phyloP scores from a whole-genome alignment of 768 basidiomycete genomes.

The Trametes gibbosa region DNA sequence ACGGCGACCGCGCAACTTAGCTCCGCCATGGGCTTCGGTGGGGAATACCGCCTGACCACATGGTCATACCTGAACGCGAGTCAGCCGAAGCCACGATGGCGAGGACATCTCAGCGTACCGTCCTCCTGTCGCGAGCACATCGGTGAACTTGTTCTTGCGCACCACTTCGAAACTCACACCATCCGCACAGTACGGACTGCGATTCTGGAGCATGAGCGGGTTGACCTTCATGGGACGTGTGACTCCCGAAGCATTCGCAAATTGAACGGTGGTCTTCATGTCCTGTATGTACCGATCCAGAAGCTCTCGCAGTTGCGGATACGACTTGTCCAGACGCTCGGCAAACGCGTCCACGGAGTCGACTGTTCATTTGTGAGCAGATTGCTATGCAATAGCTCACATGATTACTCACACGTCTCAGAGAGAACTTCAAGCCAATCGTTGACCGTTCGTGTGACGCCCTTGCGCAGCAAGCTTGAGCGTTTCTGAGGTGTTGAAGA shows the following conservation, averaged over 20 bases:
- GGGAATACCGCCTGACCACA: slow-evolving; percentile 58
- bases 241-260: slow-evolving; percentile 61
- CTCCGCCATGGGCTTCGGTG: slow-evolving; percentile 52
- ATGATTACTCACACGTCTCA: slow-evolving; percentile 35
- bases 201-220: slow-evolving; percentile 71
- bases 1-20: slow-evolving; percentile 66
- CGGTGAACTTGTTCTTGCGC: slow-evolving; percentile 58
- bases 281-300: slow-evolving; percentile 56
- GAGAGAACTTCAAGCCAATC: slow-evolving; percentile 75
- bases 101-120: slow-evolving; percentile 40
- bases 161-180: slow-evolving; percentile 78
- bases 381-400: neutral
- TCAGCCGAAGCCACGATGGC: neutral
- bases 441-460: slow-evolving; percentile 59
- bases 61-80: slow-evolving; percentile 59
- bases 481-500: slow-evolving; percentile 68
- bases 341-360: slow-evolving; percentile 60
- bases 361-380: slow-evolving; percentile 36
- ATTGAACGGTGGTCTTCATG: slow-evolving; percentile 59
- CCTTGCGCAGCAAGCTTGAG: slow-evolving; percentile 63
- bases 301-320: slow-evolving; percentile 47
- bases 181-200: slow-evolving; percentile 63
- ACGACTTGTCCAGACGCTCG: slow-evolving; percentile 55
- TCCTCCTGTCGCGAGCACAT: slow-evolving; percentile 80
- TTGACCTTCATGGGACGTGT: slow-evolving; percentile 60